Conservation (phyloP, 2,329 filamentous ascomycete species). For the Fusarium papillatum region DNA sequence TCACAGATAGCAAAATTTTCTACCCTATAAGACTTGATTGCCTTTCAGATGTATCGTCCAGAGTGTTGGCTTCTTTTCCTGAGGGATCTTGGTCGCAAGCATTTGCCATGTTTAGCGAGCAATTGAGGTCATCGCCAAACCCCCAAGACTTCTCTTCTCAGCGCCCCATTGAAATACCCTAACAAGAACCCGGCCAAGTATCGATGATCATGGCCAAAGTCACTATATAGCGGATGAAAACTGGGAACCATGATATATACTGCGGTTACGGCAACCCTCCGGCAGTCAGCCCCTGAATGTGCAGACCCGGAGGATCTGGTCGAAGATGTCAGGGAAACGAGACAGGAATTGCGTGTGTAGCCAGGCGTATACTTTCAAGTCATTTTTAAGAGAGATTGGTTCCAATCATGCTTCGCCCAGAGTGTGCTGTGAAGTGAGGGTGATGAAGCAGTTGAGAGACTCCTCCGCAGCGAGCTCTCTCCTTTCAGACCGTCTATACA, state of each 20-base stretch:
- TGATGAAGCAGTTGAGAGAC: not conserved
- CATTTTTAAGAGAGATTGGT: not conserved
- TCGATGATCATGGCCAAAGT: not conserved
- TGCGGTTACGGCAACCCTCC: not conserved
- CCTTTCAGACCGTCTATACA: not conserved
- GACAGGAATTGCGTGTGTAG: not conserved
- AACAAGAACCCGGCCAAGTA: not conserved
- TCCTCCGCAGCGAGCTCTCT: not conserved
- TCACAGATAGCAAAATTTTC: not conserved
- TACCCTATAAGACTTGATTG: not conserved
- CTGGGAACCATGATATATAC: not conserved
- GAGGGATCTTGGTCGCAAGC: not conserved
- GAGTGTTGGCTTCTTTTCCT: not conserved
- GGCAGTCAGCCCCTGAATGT: not conserved
- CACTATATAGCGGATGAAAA: not conserved
- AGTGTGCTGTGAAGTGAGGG: not conserved
- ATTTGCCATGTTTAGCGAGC: not conserved
- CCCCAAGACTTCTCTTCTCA: not conserved
- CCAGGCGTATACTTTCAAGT: not conserved
- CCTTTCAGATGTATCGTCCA: not conserved
- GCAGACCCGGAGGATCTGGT: not conserved
- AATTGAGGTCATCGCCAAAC: not conserved
- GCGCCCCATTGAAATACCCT: not conserved
- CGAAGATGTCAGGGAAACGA: not conserved
- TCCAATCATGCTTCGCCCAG: not conserved